A percentile compares a stretch with the other conserved stretches of the same genome.
phyloP scores from a whole-genome alignment of 73 alveolate species.

The Paramecium primaurelia region DNA sequence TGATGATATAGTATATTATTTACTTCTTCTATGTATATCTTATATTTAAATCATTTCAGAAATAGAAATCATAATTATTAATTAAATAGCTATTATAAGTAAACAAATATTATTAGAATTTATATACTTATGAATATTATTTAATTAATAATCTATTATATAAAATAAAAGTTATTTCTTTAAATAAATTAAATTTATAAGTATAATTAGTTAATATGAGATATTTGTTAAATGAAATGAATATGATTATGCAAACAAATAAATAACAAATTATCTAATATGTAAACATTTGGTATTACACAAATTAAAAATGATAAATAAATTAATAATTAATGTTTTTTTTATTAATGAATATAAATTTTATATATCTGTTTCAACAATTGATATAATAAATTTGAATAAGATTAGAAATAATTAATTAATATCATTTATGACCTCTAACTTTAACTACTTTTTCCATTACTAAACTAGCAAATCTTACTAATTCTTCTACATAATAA shows the following conservation, averaged over 20 bases:
- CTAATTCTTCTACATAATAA: background rate
- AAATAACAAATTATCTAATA: constrained; percentile 6
- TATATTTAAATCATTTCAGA: no score
- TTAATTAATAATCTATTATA: no score
- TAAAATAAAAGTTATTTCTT: background rate
- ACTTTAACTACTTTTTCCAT: constrained; percentile 13
- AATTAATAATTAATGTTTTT: no score
- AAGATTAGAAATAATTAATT: background rate
- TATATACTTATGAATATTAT: no score
- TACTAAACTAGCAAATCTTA: background rate
- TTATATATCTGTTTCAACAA: background rate
- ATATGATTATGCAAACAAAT: constrained; percentile 31
- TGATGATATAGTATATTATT: no score
- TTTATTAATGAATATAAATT: background rate
- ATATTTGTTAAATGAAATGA: constrained; percentile 49
- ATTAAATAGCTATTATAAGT: no score
- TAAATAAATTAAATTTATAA: background rate
- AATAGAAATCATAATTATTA: no score
- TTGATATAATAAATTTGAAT: background rate
- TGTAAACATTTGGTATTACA: background rate
- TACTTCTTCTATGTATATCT: no score
- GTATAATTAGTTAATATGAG: constrained; percentile 8
- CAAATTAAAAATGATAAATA: no score
- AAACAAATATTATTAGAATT: no score
- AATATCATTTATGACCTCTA: background rate